phyloP scores from a whole-genome alignment of 352 stramenopile genomes.

The Elongisporangium anandrum region DNA sequence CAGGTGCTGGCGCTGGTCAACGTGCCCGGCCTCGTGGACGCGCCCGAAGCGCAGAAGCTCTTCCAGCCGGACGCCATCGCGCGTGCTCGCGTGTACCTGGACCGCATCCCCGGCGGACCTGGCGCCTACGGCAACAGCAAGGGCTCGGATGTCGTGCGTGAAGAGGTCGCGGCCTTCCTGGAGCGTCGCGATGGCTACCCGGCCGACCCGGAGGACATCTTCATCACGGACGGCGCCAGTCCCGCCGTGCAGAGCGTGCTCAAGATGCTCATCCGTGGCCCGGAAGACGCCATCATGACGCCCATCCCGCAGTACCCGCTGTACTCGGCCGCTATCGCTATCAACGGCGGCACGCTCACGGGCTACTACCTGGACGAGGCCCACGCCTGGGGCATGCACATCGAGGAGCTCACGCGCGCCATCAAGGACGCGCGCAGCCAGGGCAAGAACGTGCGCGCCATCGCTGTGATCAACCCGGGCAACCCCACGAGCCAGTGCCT shows the following conservation, averaged over 20 bases:
- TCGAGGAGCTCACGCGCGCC: constrained; percentile 89
- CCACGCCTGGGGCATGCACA: constrained; percentile 87
- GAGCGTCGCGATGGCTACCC: constrained; percentile 85
- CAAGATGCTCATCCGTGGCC: constrained; percentile 85
- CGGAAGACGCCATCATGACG: constrained; percentile 90
- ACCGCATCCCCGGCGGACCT: constrained; percentile 82
- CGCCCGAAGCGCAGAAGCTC: constrained; percentile 69
- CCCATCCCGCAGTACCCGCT: constrained; percentile 99
- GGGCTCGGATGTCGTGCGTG: constrained; percentile 77
- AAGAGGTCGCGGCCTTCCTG: constrained; percentile 91
- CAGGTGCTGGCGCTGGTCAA: constrained; percentile 91
- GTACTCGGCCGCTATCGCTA: constrained; percentile 96
- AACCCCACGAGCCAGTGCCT: constrained; percentile 96
- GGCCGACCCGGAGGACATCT: constrained; percentile 94
- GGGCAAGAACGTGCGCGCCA: constrained; percentile 90
- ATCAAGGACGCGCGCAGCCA: constrained; percentile 84
- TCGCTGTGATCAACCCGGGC: constrained; percentile 99
- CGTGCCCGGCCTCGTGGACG: constrained; percentile 83
- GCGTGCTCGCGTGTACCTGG: constrained; percentile 85
- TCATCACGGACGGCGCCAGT: constrained; percentile 96
- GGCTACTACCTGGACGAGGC: constrained; percentile 98
- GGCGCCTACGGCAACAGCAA: constrained; percentile 94
- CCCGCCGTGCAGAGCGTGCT: constrained; percentile 93
- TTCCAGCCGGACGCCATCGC: constrained; percentile 86
- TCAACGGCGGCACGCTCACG: constrained; percentile 92